phyloP scores from a whole-genome alignment of 148 eudicot species.

The Dysphania ambrosioides region DNA sequence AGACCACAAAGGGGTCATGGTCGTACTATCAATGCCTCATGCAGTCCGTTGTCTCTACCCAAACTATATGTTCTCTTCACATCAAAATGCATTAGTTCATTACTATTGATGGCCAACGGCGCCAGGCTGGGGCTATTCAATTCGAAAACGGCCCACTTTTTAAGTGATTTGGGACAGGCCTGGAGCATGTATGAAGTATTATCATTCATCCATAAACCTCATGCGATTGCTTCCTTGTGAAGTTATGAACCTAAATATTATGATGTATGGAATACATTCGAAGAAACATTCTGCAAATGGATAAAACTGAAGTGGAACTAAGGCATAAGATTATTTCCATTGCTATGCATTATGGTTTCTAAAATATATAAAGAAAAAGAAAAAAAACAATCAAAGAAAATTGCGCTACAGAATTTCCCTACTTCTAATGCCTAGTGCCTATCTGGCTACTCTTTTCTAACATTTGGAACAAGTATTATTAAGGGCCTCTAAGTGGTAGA shows the following conservation, averaged over 20 bases:
- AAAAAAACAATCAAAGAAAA: not conserved
- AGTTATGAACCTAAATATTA: too few relatives aligned
- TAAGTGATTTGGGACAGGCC: too few relatives aligned
- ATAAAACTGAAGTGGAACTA: not conserved
- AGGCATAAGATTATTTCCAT: not conserved
- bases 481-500: slow-evolving; percentile 21
- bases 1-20: too few relatives aligned
- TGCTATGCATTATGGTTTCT: slow-evolving; percentile 17
- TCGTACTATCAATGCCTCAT: too few relatives aligned
- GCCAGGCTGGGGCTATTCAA: too few relatives aligned
- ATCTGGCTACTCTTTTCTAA: slow-evolving; percentile 3
- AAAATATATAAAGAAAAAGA: not conserved
- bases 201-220: too few relatives aligned
- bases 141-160: too few relatives aligned
- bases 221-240: not conserved
- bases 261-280: not conserved
- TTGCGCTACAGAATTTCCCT: slow-evolving; percentile 5
- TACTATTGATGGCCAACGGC: too few relatives aligned
- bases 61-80: too few relatives aligned
- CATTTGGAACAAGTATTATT: slow-evolving; percentile 16
- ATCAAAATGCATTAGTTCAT: too few relatives aligned
- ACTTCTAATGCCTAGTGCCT: slow-evolving; percentile 5
- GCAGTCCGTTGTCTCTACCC: too few relatives aligned
- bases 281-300: not conserved
- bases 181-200: too few relatives aligned